Conservation (phyloP, 306 rosid species). For the Biancaea sappan region DNA sequence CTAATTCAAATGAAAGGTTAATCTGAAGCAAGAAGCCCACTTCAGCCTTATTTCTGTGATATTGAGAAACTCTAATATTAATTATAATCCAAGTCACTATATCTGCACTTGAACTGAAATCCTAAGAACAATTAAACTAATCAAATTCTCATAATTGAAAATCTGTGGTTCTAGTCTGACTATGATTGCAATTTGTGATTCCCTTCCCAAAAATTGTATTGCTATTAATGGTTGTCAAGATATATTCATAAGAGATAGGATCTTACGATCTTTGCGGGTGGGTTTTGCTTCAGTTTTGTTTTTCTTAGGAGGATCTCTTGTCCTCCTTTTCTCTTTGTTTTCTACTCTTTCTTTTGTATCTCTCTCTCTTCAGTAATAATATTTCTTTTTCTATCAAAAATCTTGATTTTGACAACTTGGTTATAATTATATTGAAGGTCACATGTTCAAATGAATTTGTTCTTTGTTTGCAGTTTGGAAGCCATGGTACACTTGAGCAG, state of each 20-base stretch:
- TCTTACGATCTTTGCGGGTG: too few species aligned
- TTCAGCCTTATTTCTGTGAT: not conserved
- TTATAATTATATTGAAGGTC: constrained; percentile 13
- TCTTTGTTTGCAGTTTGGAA: constrained; percentile 67
- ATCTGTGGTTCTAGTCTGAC: not conserved
- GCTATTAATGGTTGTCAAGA: too few species aligned
- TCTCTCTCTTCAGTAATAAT: too few species aligned
- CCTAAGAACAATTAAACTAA: not conserved
- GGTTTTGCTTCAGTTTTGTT: too few species aligned
- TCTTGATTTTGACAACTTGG: too few species aligned
- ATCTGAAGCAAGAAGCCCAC: not conserved
- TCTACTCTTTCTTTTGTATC: too few species aligned
- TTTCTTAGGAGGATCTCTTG: too few species aligned
- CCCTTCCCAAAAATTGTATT: not conserved
- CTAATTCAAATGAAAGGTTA: not conserved
- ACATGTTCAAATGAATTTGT: constrained; percentile 35
- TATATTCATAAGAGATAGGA: too few species aligned
- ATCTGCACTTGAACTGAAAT: not conserved
- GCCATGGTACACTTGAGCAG: constrained; percentile 62
- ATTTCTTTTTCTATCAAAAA: too few species aligned
- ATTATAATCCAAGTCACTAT: not conserved
- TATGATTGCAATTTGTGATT: constrained; percentile 19
- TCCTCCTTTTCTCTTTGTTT: too few species aligned
- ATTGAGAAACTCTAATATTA: not conserved
- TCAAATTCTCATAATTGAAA: not conserved